These are phyloP conservation scores for Chrysoporthe puriensis DNA, from an alignment of 2,329 filamentous ascomycete genomes.

Conservation along the genomic window DNA sequence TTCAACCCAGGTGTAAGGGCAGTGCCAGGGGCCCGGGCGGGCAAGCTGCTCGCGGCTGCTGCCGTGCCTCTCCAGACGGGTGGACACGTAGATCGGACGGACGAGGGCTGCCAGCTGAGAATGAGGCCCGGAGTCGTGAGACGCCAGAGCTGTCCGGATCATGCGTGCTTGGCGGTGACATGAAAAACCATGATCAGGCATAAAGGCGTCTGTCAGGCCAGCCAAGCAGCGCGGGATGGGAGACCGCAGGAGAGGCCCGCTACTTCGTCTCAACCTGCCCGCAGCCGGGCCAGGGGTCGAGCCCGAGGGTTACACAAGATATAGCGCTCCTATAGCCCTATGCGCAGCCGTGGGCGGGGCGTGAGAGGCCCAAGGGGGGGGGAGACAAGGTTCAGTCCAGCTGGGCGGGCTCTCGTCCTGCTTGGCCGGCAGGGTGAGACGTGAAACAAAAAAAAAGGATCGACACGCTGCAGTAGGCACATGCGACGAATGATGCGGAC, in stretches of 20 bases:
- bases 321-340: slow-evolving; percentile 32
- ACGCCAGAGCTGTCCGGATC: not conserved
- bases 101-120: not conserved
- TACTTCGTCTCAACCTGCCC: not conserved
- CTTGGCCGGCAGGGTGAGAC: slow-evolving; percentile 12
- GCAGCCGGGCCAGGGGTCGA: not conserved
- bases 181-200: not conserved
- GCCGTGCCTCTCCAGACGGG: not conserved
- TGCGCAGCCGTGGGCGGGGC: not conserved
- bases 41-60: not conserved
- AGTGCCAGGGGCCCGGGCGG: not conserved
- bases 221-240: too few species aligned
- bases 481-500: slow-evolving; percentile 21
- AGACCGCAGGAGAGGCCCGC: not conserved
- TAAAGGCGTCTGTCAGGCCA: not conserved
- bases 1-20: not conserved
- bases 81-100: not conserved
- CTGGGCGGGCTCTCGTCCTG: slow-evolving; percentile 9
- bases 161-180: slow-evolving; percentile 3
- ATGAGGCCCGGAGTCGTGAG: not conserved
- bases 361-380: not conserved
- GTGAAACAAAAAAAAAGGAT: slow-evolving; percentile 22
- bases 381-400: slow-evolving; percentile 2
- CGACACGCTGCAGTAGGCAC: slow-evolving; percentile 14
- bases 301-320: slow-evolving; percentile 36